These are phyloP conservation scores for Lactarius indigo DNA, from an alignment of 768 basidiomycete genomes.

Conservation along the genomic window DNA sequence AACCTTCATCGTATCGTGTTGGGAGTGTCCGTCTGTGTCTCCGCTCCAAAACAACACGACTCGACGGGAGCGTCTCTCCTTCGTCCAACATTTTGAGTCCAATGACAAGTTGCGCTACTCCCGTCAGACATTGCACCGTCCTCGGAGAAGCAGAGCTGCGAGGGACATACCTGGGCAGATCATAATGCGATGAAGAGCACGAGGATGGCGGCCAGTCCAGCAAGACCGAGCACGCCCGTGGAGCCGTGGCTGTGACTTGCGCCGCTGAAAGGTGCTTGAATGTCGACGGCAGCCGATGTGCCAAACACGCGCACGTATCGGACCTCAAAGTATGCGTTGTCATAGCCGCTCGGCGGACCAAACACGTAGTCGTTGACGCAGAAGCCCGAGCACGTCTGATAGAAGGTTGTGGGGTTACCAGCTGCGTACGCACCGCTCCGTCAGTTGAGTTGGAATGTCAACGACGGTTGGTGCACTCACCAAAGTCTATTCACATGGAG, in stretches of 20 bases:
- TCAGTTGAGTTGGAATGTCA: constrained; percentile 9
- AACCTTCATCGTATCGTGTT: not conserved
- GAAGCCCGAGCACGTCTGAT: constrained; percentile 17
- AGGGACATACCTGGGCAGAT: not conserved
- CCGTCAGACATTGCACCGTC: not conserved
- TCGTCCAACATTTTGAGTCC: not conserved
- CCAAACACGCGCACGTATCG: constrained; percentile 35
- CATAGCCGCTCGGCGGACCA: constrained; percentile 33
- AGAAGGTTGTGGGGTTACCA: constrained; percentile 6
- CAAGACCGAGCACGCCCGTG: not conserved
- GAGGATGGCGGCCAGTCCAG: not conserved
- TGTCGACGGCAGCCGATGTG: constrained; percentile 2
- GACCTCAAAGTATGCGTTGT: constrained; percentile 42
- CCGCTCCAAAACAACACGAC: not conserved
- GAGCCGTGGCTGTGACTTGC: not conserved
- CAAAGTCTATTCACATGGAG: constrained; percentile 10
- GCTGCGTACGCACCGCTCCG: constrained; percentile 7
- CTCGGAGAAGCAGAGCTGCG: not conserved
- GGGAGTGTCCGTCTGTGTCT: not conserved
- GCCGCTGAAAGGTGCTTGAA: not conserved
- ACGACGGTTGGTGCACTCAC: not conserved
- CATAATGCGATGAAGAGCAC: constrained; percentile 3
- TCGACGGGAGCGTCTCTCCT: not conserved
- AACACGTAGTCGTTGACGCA: constrained; percentile 36
- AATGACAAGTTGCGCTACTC: not conserved